Percentiles rank a stretch among this genome's conserved stretches.
These are phyloP conservation scores for Chlorella sp. DNA, from an alignment of 139 green algal species.

Conservation along the genomic window DNA sequence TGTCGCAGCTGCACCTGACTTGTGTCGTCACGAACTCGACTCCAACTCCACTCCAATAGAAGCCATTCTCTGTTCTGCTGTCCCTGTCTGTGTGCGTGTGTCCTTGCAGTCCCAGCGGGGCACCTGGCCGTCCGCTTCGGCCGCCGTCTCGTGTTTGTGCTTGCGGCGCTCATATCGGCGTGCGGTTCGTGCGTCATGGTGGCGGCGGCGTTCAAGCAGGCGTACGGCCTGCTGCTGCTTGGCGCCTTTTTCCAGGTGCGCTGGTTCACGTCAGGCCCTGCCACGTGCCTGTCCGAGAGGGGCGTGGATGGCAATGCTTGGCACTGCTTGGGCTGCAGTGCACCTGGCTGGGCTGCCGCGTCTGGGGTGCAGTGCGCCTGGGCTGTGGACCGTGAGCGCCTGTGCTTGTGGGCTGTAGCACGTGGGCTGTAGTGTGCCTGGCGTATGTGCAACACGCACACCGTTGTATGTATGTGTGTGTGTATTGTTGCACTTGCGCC, in stretches of 20 bases:
- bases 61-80: no score
- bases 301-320: no score
- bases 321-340: not conserved
- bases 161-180: not conserved
- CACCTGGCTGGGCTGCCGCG: not conserved
- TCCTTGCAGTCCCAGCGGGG: not conserved
- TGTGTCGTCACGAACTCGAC: no score
- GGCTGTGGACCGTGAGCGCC: not conserved
- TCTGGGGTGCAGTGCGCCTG: not conserved
- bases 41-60: no score
- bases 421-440: not conserved
- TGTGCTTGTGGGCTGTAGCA: not conserved
- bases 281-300: not conserved
- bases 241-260: not conserved
- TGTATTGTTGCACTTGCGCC: not conserved
- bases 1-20: no score
- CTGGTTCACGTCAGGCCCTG: not conserved
- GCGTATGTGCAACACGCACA: not conserved
- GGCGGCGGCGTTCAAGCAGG: not conserved
- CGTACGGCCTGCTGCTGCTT: slow-evolving; percentile 1
- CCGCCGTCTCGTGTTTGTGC: not conserved
- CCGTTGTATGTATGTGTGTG: not conserved
- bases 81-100: no score
- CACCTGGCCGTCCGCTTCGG: not conserved
- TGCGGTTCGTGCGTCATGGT: not conserved